phyloP scores from a whole-genome alignment of 2,329 filamentous ascomycete species.

The Fusarium marasasianum region DNA sequence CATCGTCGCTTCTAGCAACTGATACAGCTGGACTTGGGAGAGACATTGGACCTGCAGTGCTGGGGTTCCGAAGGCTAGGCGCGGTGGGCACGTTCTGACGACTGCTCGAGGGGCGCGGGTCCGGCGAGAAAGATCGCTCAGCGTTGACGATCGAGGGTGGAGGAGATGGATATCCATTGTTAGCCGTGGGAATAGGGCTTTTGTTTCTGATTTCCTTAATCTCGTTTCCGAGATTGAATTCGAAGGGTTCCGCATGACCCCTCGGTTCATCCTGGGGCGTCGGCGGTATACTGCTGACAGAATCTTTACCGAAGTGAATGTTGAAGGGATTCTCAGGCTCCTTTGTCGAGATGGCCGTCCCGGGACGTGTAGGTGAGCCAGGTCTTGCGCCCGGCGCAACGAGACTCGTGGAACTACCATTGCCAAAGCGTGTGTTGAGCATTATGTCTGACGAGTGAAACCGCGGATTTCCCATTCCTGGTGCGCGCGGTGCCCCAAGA shows the following conservation, averaged over 20 bases:
- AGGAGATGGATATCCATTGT: slow-evolving; percentile 50
- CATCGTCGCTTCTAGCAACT: slow-evolving; percentile 53
- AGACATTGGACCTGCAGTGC: slow-evolving; percentile 43
- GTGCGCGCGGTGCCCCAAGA: slow-evolving; percentile 47
- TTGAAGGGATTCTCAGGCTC: slow-evolving; percentile 60
- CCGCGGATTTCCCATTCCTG: slow-evolving; percentile 37
- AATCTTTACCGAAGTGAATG: slow-evolving; percentile 53
- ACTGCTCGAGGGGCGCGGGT: slow-evolving; percentile 28
- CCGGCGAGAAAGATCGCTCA: slow-evolving; percentile 41
- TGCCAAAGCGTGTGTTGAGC: slow-evolving; percentile 49
- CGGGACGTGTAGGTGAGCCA: slow-evolving; percentile 46
- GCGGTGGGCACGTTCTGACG: slow-evolving; percentile 35
- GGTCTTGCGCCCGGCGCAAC: slow-evolving; percentile 42
- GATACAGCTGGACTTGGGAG: slow-evolving; percentile 57
- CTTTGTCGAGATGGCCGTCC: slow-evolving; percentile 47
- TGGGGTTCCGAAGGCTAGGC: slow-evolving; percentile 42
- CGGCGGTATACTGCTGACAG: slow-evolving; percentile 39
- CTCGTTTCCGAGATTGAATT: slow-evolving; percentile 46
- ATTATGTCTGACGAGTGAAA: slow-evolving; percentile 53
- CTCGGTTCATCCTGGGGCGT: slow-evolving; percentile 40
- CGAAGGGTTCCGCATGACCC: slow-evolving; percentile 54
- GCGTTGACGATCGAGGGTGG: slow-evolving; percentile 49
- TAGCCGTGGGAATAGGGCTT: slow-evolving; percentile 1
- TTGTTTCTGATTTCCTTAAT: slow-evolving; percentile 17
- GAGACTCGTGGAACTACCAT: slow-evolving; percentile 50